These are phyloP conservation scores for Rhodofomes roseus DNA, from an alignment of 1,284 basidiomycete genomes.

Conservation along the genomic window DNA sequence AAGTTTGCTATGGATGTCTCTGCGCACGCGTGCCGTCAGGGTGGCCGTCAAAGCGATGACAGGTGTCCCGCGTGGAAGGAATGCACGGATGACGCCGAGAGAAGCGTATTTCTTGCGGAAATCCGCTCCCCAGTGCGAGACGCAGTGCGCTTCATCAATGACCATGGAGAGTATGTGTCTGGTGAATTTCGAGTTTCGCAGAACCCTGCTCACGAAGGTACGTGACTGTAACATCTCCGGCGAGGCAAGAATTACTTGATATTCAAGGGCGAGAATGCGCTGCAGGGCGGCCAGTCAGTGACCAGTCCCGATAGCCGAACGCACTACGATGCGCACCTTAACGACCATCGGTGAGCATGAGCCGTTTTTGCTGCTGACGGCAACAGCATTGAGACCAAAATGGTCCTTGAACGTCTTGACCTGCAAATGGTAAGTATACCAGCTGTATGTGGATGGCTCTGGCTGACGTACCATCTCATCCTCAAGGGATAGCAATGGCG, in stretches of 20 bases:
- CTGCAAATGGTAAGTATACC: conserved; percentile 5
- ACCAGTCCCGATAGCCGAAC: too few species aligned
- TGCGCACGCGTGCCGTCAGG: conserved; percentile 27
- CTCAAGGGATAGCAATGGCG: conserved; percentile 34
- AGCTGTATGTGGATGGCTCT: background rate
- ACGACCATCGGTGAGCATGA: conserved; percentile 21
- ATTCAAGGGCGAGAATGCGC: conserved; percentile 28
- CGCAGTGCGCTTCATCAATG: conserved; percentile 37
- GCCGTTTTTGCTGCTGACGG: conserved; percentile 32
- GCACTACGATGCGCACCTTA: background rate
- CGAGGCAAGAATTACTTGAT: conserved; percentile 34
- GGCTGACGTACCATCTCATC: conserved; percentile 32
- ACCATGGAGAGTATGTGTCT: conserved; percentile 28
- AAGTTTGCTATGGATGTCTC: conserved; percentile 31
- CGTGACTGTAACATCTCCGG: conserved; percentile 33
- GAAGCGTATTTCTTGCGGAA: conserved; percentile 38
- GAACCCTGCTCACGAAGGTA: conserved; percentile 28
- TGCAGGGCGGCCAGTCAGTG: conserved; percentile 13
- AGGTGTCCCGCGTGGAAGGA: conserved; percentile 31
- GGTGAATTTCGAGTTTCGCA: conserved; percentile 28
- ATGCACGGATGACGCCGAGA: conserved; percentile 32
- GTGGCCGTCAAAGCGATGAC: conserved; percentile 38
- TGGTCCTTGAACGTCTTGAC: conserved; percentile 26
- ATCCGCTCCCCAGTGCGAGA: conserved; percentile 37
- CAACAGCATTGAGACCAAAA: conserved; percentile 26